These are phyloP conservation scores for Abrus pulchellus DNA, from an alignment of 306 rosid genomes.

Conservation along the genomic window DNA sequence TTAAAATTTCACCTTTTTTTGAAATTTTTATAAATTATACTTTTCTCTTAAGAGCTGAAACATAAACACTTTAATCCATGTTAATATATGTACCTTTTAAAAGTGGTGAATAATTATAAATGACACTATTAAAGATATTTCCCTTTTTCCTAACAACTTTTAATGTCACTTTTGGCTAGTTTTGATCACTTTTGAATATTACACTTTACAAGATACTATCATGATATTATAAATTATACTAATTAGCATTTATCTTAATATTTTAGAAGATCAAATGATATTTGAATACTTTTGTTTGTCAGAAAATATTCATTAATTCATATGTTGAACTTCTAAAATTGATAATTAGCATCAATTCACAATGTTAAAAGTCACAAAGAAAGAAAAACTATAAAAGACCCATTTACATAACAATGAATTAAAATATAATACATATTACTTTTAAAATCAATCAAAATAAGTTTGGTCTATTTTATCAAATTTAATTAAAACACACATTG, in stretches of 20 bases:
- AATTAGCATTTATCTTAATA: too few species aligned
- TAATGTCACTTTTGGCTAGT: not conserved
- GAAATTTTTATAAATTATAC: not conserved
- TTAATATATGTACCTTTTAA: not conserved
- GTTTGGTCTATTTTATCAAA: not conserved
- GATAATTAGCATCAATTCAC: too few species aligned
- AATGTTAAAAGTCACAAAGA: too few species aligned
- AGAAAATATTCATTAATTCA: too few species aligned
- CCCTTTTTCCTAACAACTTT: not conserved
- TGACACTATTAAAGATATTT: not conserved
- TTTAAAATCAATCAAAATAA: not conserved
- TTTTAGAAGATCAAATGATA: too few species aligned
- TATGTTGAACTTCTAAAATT: too few species aligned
- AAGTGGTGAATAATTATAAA: not conserved
- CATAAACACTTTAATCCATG: not conserved
- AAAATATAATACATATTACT: too few species aligned
- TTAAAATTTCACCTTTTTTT: not conserved
- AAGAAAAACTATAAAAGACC: not conserved
- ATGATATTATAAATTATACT: too few species aligned
- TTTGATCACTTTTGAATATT: not conserved
- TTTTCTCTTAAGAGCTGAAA: not conserved
- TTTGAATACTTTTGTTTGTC: too few species aligned
- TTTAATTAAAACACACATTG: not conserved
- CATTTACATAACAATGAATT: not conserved
- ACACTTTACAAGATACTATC: too few species aligned